A percentile compares a stretch with the other conserved stretches of the same genome.
phyloP scores from a whole-genome alignment of 202 grass and related monocot species.

The Panicum hallii region DNA sequence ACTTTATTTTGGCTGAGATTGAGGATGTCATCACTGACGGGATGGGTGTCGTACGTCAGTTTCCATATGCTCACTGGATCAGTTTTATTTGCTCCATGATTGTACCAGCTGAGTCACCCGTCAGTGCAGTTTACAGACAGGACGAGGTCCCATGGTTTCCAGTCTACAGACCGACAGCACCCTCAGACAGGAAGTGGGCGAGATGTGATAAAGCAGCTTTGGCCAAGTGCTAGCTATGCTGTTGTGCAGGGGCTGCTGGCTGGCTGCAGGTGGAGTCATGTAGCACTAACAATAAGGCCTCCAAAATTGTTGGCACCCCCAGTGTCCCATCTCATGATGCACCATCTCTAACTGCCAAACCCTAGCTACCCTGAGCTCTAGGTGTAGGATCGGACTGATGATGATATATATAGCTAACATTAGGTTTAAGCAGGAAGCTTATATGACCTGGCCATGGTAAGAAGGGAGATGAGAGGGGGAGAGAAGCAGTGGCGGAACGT shows the following conservation, averaged over 20 bases:
- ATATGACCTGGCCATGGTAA: not conserved
- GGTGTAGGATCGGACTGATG: no score
- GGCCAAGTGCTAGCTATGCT: conserved; percentile 4
- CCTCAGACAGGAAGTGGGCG: not conserved
- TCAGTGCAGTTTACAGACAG: no score
- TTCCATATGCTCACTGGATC: no score
- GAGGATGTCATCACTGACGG: no score
- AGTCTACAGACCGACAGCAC: no score
- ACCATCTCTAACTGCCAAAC: not conserved
- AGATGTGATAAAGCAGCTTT: conserved; percentile 31
- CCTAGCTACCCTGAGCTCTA: not conserved
- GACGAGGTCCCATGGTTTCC: no score
- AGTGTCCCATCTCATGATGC: not conserved
- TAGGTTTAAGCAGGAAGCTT: not conserved
- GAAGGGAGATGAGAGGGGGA: not conserved
- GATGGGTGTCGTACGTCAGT: no score
- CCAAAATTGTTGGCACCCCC: not conserved
- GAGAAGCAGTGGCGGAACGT: no score
- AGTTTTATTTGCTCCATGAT: no score
- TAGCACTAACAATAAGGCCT: conserved; percentile 35
- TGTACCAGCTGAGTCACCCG: no score
- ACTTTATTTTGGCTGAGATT: no score
- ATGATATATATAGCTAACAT: not conserved
- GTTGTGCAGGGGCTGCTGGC: conserved; percentile 3
- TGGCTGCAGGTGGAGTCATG: conserved; percentile 47